phyloP scores from a whole-genome alignment of 208 protist genomes.

The Trypanosoma boissoni region DNA sequence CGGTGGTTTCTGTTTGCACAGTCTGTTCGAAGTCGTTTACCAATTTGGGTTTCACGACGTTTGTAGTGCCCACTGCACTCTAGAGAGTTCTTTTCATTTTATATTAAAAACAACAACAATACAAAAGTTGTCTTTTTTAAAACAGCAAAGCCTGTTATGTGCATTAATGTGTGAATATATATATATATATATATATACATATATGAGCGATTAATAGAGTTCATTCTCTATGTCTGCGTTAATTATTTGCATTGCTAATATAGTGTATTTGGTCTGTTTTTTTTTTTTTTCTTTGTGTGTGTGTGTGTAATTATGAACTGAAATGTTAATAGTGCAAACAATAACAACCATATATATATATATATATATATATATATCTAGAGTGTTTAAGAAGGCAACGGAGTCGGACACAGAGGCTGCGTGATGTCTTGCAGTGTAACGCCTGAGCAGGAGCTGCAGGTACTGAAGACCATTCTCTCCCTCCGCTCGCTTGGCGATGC shows the following conservation, averaged over 20 bases:
- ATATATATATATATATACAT: background rate
- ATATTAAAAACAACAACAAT: no score
- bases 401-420: background rate
- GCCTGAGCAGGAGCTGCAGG: constrained; percentile 55
- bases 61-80: no score
- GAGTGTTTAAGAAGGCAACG: background rate
- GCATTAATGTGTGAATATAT: no score
- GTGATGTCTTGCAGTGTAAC: constrained; percentile 17
- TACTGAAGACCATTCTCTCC: constrained; percentile 59
- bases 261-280: background rate
- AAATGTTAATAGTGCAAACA: no score
- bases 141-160: no score
- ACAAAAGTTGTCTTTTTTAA: no score
- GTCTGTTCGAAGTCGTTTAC: no score
- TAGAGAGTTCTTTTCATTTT: no score
- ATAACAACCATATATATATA: constrained; percentile 7
- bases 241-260: background rate
- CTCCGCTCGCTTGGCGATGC: constrained; percentile 50
- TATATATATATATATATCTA: background rate
- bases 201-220: background rate
- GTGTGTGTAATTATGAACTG: no score
- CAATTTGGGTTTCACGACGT: no score
- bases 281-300: background rate
- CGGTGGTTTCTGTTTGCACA: no score
- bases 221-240: background rate